These are phyloP conservation scores for Aspergillus hiratsukae DNA, from an alignment of 2,329 filamentous ascomycete species.

Conservation along the genomic window DNA sequence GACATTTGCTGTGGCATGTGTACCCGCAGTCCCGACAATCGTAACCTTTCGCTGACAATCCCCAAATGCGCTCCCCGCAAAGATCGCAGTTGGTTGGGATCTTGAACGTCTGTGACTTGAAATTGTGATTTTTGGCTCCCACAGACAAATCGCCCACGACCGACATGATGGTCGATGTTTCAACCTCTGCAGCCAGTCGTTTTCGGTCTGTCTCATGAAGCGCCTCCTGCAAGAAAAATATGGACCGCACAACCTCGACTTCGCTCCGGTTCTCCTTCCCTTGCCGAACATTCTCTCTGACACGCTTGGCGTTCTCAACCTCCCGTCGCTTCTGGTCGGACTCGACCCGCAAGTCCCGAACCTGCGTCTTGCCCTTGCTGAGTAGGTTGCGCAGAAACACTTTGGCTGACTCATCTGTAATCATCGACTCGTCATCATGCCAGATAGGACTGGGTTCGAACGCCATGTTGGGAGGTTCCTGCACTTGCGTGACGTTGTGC, in stretches of 20 bases:
- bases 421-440: constrained; percentile 87
- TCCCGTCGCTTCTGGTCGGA: constrained; percentile 82
- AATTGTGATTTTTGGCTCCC: constrained; percentile 91
- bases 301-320: constrained; percentile 69
- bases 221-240: constrained; percentile 79
- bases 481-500: constrained; percentile 78
- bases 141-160: constrained; percentile 89
- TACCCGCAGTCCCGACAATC: constrained; percentile 96
- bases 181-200: constrained; percentile 82
- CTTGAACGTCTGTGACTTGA: constrained; percentile 98
- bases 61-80: constrained; percentile 96
- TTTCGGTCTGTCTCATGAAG: constrained; percentile 80
- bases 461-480: constrained; percentile 75
- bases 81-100: constrained; percentile 98
- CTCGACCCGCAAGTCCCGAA: constrained; percentile 75
- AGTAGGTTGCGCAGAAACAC: constrained; percentile 88
- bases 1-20: constrained; percentile 96
- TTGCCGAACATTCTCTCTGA: constrained; percentile 72
- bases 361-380: constrained; percentile 79
- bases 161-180: constrained; percentile 86
- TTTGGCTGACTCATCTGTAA: constrained; percentile 81
- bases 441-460: constrained; percentile 97
- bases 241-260: constrained; percentile 73
- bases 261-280: constrained; percentile 87
- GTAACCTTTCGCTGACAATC: constrained; percentile 90